A percentile compares a stretch with the other conserved stretches of the same genome.
Evolutionary conservation across 2,329 filamentous ascomycete species (phyloP).

Genomic region (Lecanicillium sp.): DNA sequence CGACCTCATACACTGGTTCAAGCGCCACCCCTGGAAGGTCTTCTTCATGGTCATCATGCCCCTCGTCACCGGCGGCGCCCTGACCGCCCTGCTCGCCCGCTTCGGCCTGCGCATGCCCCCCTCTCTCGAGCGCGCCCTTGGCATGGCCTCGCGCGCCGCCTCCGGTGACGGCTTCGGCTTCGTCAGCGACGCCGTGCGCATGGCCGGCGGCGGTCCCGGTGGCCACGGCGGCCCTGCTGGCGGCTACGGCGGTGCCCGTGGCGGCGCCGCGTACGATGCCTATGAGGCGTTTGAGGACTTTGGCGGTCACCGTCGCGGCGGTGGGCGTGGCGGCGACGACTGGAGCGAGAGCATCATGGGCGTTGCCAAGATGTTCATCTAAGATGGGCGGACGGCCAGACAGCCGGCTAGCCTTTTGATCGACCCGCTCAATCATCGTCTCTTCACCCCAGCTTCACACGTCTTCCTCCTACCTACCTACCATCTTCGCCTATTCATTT

Average conservation of each 20-base stretch:
- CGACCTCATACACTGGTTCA: conserved; percentile 75
- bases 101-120: conserved; percentile 74
- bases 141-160: conserved; percentile 44
- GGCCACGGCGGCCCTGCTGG: conserved; percentile 21
- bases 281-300: conserved; percentile 23
- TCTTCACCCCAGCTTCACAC: too few relatives aligned
- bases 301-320: conserved; percentile 20
- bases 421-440: too few relatives aligned
- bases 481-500: neutral
- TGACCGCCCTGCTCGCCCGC: conserved; percentile 69
- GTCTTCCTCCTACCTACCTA: neutral
- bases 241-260: conserved; percentile 18
- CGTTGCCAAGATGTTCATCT: conserved; percentile 40
- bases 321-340: conserved; percentile 20
- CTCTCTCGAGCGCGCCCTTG: conserved; percentile 53
- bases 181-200: conserved; percentile 49
- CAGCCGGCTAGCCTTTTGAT: too few relatives aligned
- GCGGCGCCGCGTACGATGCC: conserved; percentile 16
- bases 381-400: conserved; percentile 16
- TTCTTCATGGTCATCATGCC: conserved; percentile 85
- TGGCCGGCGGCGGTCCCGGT: conserved; percentile 37
- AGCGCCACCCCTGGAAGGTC: conserved; percentile 78
- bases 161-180: conserved; percentile 43
- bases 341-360: conserved; percentile 26
- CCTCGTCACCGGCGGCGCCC: conserved; percentile 73